Evolutionary conservation across 148 eudicot species (phyloP).

Genomic region (Vaccinium vitisidaea): DNA sequence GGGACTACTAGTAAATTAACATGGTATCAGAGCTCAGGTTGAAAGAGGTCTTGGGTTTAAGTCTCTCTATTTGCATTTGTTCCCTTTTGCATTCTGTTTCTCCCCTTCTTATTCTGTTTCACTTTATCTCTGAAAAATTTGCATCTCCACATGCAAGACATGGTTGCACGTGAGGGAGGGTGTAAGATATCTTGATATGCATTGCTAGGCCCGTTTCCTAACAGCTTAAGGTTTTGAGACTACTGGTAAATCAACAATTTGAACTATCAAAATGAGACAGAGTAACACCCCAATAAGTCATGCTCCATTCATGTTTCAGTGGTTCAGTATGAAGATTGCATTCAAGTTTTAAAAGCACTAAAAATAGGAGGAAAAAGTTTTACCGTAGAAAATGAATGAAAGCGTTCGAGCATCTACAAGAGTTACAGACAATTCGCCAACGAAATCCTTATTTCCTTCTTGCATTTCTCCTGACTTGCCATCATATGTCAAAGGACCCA

Average conservation of each 20-base stretch:
- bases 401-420: slow-evolving; percentile 95
- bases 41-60: too few species aligned
- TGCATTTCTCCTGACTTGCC: slow-evolving; percentile 67
- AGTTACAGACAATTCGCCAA: slow-evolving; percentile 95
- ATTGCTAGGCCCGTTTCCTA: too few species aligned
- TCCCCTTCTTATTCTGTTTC: too few species aligned
- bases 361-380: not conserved
- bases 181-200: too few species aligned
- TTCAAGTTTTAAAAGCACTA: not conserved
- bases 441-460: slow-evolving; percentile 81
- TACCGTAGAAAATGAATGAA: slow-evolving; percentile 71
- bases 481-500: slow-evolving; percentile 65
- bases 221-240: too few species aligned
- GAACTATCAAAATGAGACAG: slow-evolving; percentile 12
- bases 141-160: too few species aligned
- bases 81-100: too few species aligned
- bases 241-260: not conserved
- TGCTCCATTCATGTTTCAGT: not conserved
- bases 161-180: too few species aligned
- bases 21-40: too few species aligned
- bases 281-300: not conserved
- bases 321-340: not conserved
- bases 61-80: too few species aligned
- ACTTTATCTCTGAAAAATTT: too few species aligned
- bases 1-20: too few species aligned